A percentile compares a stretch with the other conserved stretches of the same genome.
Conservation (phyloP, 192 early-diverging fungal species). For the Physocladia obscura region DNA sequence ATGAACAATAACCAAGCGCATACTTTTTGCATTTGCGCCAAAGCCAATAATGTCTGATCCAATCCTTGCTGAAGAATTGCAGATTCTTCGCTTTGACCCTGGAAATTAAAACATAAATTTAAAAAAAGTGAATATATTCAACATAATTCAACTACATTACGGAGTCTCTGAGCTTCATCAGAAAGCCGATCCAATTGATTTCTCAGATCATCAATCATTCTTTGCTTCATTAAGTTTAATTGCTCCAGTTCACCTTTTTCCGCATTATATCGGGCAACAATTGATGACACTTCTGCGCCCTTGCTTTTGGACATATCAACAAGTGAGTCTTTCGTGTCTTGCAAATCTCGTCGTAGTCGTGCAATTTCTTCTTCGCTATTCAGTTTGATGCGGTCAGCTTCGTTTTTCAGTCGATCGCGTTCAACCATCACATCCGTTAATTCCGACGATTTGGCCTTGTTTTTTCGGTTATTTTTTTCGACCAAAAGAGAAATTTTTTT, state of each 20-base stretch:
- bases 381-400: constrained; percentile 75
- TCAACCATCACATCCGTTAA: constrained; percentile 87
- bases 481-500: background rate
- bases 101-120: background rate
- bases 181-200: background rate
- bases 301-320: constrained; percentile 77
- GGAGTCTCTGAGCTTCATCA: constrained; percentile 19
- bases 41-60: constrained; percentile 55
- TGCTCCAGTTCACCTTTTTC: constrained; percentile 83
- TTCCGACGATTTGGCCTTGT: constrained; percentile 44
- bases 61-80: constrained; percentile 49
- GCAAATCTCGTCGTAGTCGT: constrained; percentile 75
- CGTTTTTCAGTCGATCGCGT: constrained; percentile 78
- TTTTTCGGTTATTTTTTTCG: background rate
- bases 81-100: constrained; percentile 51
- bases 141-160: constrained; percentile 14
- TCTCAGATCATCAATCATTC: constrained; percentile 24
- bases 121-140: background rate
- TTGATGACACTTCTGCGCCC: constrained; percentile 77
- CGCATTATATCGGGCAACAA: constrained; percentile 76
- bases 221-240: constrained; percentile 22
- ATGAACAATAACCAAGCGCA: background rate
- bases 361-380: constrained; percentile 81
- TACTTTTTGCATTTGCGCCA: constrained; percentile 54
- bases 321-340: constrained; percentile 72